Evolutionary conservation across 169 alveolate species (phyloP).

Genomic region (Babesia caballi): DNA sequence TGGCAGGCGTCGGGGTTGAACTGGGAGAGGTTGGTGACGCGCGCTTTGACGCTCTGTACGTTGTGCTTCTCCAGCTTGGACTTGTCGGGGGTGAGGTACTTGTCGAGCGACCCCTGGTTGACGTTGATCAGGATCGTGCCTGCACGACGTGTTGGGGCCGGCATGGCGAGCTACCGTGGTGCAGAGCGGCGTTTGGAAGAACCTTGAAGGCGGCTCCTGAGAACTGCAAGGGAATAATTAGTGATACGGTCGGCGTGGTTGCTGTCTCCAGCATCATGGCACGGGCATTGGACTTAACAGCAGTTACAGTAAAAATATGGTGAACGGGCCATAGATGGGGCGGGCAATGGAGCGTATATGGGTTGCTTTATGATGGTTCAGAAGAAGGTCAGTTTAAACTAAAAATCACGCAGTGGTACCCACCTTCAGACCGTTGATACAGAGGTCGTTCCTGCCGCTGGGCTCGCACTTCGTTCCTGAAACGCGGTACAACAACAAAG

Average conservation of each 20-base stretch:
- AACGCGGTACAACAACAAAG: background rate
- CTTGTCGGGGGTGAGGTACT: constrained; percentile 81
- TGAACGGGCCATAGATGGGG: no score
- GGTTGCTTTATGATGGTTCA: no score
- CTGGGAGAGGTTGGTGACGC: constrained; percentile 75
- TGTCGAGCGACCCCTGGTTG: constrained; percentile 66
- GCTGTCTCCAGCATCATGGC: no score
- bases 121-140: constrained; percentile 86
- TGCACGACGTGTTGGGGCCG: constrained; percentile 11
- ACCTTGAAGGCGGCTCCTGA: constrained; percentile 90
- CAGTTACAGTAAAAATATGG: no score
- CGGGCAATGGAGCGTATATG: no score
- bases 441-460: constrained; percentile 88
- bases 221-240: constrained; percentile 37
- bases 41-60: constrained; percentile 77
- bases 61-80: constrained; percentile 82
- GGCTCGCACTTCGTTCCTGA: constrained; percentile 73
- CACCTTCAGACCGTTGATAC: constrained; percentile 78
- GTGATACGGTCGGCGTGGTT: no score
- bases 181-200: constrained; percentile 80
- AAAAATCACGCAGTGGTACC: background rate
- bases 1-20: constrained; percentile 55
- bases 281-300: no score
- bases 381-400: background rate
- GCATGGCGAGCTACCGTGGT: constrained; percentile 85